Percentiles rank a stretch among this genome's conserved stretches.
These are phyloP conservation scores for Guillardia theta DNA, from an alignment of 78 protist species.

Conservation along the genomic window DNA sequence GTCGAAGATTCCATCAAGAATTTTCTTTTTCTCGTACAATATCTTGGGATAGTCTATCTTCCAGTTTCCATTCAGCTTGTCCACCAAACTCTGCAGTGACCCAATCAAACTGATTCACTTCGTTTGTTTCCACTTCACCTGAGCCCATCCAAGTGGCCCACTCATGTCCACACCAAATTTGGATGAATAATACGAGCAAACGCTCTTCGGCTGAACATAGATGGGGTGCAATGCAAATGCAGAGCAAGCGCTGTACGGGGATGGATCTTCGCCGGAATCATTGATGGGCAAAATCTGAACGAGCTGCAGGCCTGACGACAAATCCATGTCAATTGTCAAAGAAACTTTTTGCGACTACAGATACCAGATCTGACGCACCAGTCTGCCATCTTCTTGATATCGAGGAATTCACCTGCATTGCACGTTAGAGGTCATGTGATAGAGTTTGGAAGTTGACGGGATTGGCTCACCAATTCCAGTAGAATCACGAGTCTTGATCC, in stretches of 20 bases:
- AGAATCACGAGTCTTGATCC: not conserved
- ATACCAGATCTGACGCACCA: not conserved
- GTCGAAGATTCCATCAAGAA: not conserved
- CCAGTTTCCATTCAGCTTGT: constrained; percentile 31
- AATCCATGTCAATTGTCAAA: not conserved
- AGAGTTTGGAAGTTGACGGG: not conserved
- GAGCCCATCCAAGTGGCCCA: not conserved
- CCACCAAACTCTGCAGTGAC: not conserved
- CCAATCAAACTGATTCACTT: too few relatives aligned
- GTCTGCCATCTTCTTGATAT: constrained; percentile 6
- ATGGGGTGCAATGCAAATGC: constrained; percentile 22
- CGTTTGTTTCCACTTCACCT: too few relatives aligned
- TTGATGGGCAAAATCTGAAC: not conserved
- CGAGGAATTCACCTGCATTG: not conserved
- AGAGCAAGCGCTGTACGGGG: constrained; percentile 26
- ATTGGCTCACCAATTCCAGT: not conserved
- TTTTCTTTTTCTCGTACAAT: not conserved
- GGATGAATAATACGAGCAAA: not conserved
- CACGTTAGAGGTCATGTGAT: not conserved
- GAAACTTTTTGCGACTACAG: not conserved
- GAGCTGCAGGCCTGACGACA: constrained; percentile 27
- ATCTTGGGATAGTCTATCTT: not conserved
- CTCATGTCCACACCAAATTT: not conserved
- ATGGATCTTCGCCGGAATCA: constrained; percentile 34
- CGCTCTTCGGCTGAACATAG: constrained; percentile 12